phyloP scores from a whole-genome alignment of 805 yeast genomes.

The Torulaspora microellipsoides region DNA sequence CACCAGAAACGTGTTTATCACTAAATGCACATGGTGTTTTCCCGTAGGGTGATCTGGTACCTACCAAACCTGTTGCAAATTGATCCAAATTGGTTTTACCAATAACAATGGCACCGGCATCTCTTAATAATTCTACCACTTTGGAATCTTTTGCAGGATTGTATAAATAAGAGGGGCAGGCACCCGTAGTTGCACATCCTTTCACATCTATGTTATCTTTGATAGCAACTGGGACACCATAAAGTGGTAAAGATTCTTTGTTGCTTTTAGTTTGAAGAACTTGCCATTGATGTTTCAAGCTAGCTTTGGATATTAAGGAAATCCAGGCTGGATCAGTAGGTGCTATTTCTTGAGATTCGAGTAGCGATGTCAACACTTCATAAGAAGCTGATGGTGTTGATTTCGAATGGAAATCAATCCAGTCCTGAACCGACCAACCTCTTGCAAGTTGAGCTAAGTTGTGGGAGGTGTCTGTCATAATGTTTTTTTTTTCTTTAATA shows the following conservation, averaged over 20 bases:
- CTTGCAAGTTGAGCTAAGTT: conserved; percentile 4
- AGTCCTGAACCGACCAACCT: conserved; percentile 82
- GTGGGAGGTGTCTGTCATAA: background rate
- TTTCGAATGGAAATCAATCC: conserved; percentile 65
- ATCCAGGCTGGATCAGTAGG: conserved; percentile 89
- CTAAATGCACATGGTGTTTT: conserved; percentile 77
- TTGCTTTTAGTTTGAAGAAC: conserved; percentile 59
- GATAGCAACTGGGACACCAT: conserved; percentile 93
- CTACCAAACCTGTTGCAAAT: conserved; percentile 96
- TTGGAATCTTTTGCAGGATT: conserved; percentile 68
- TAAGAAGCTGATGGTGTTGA: conserved; percentile 60
- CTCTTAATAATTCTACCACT: conserved; percentile 65
- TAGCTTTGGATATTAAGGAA: conserved; percentile 60
- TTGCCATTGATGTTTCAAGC: conserved; percentile 71
- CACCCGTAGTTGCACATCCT: conserved; percentile 85
- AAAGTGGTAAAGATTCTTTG: conserved; percentile 58
- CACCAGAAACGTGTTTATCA: conserved; percentile 80
- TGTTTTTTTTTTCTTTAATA: too few relatives aligned
- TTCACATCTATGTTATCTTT: conserved; percentile 92
- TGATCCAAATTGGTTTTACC: conserved; percentile 97
- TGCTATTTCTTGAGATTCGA: conserved; percentile 43
- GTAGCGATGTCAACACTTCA: conserved; percentile 41
- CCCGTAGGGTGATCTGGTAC: conserved; percentile 94
- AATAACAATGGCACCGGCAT: conserved; percentile 87
- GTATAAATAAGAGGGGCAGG: conserved; percentile 82